Percentiles rank a stretch among this genome's conserved stretches.
phyloP scores from a whole-genome alignment of 1,139 yeast genomes.

The Zygoascus meyerae region DNA sequence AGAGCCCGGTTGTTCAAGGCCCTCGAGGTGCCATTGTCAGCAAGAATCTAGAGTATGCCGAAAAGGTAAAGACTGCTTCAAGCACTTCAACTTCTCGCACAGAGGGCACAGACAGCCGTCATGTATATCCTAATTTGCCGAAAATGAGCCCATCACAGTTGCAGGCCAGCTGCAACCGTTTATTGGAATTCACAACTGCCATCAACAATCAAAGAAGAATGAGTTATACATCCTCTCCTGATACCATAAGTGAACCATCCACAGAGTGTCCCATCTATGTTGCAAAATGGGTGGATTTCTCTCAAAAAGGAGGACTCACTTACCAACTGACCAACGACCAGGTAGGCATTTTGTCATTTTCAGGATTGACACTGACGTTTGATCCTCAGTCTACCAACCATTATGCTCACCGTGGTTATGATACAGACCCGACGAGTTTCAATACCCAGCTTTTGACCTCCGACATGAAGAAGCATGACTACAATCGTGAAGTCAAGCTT shows the following conservation, averaged over 20 bases:
- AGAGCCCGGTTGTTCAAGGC: conserved; percentile 4
- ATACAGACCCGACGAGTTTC: conserved; percentile 2
- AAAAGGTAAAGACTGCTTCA: neutral
- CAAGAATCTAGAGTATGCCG: conserved; percentile 1
- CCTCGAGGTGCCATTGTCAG: neutral
- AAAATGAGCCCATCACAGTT: neutral
- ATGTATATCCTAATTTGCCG: conserved; percentile 9
- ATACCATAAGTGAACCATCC: conserved; percentile 1
- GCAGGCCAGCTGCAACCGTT: conserved; percentile 1
- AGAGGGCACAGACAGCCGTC: neutral
- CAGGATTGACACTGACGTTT: conserved; percentile 2
- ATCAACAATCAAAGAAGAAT: conserved; percentile 3
- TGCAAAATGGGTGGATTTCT: conserved; percentile 97
- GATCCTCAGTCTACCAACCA: conserved; percentile 3
- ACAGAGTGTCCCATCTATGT: conserved; percentile 41
- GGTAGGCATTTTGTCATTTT: conserved; percentile 43
- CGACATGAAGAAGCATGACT: conserved; percentile 2
- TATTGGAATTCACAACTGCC: conserved; percentile 2
- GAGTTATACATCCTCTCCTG: neutral
- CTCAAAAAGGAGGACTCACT: conserved; percentile 92
- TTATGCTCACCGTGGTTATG: conserved; percentile 5
- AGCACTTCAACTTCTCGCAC: neutral
- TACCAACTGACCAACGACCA: conserved; percentile 92
- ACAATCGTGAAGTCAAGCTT: conserved; percentile 20
- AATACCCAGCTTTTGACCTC: neutral